A percentile compares a stretch with the other conserved stretches of the same genome.
Conservation (phyloP, 805 yeast species). For the Scheffersomyces coipomensis region DNA sequence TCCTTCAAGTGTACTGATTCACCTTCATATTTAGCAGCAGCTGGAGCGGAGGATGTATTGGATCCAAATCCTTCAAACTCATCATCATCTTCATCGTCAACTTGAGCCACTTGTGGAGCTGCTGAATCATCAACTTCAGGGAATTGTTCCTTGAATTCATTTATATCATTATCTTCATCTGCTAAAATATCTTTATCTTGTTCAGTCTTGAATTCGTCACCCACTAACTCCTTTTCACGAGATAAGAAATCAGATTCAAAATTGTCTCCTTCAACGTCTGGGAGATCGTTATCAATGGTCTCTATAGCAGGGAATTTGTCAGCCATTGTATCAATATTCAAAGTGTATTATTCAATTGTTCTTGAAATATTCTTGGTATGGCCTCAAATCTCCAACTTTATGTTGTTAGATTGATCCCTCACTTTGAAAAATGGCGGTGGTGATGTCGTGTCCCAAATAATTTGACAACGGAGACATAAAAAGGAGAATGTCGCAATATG, state of each 20-base stretch:
- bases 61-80: conserved; percentile 36
- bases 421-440: too few species aligned
- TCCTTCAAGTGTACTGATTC: conserved; percentile 56
- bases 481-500: too few species aligned
- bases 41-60: conserved; percentile 14
- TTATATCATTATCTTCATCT: conserved; percentile 44
- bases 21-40: conserved; percentile 19
- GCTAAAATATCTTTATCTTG: conserved; percentile 51
- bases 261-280: conserved; percentile 28
- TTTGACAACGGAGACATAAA: too few species aligned
- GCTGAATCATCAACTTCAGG: conserved; percentile 50
- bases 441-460: too few species aligned
- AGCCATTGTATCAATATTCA: conserved; percentile 43
- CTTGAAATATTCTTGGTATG: too few species aligned
- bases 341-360: background rate
- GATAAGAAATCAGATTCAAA: conserved; percentile 56
- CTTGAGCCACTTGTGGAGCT: conserved; percentile 14
- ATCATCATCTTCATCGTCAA: conserved; percentile 31
- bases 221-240: conserved; percentile 66
- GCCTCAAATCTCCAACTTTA: too few species aligned
- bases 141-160: conserved; percentile 62
- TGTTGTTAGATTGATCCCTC: too few species aligned
- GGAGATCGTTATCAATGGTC: conserved; percentile 30
- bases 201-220: conserved; percentile 70
- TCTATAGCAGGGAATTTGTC: conserved; percentile 77